Base-by-base conservation (phyloP, 305 asterid genomes). In the Plantago lanceolata region DNA sequence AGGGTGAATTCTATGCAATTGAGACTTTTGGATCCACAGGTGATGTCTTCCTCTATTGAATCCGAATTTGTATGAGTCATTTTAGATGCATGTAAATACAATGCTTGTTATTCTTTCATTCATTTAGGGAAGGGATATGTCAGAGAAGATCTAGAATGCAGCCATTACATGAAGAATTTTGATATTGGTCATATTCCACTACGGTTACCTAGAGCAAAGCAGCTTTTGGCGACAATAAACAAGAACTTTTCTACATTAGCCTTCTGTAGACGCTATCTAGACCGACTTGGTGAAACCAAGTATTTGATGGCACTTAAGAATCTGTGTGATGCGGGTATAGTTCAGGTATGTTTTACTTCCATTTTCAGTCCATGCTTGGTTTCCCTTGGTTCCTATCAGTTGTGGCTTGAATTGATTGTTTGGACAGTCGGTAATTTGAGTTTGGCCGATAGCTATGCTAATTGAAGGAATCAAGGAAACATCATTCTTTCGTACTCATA, bases 1-100 rank as follows among this genome's bases (percentile, higher is more conserved):
- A 93, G 85, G 97, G 99, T 64, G 99, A 93, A 74, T 82, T 87
- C 73, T 93, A 87, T 82, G 99, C 99, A 31, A 93, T 93, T 8
- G 97, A 93, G 78, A 93, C 99, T 60, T 93, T 93, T 52, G 97
- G 95, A 77, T 93, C 99, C 57, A 93, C 99, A 68, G 98, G 98
- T 89, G 70, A 51, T 53, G 19, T 57, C 44, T 58, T 73, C 4
- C 57, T 54, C 19, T 9, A 29, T 37, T 50, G 33, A 9, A 12
- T 16, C 16, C 17, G 35, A 21, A 18, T 19, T 44, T 53, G 56
- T 52, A 51, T 45, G 69, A 66, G 19, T 18, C 59, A n/a, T 49
- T 35, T 7, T 9, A 19, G 44, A 69, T 53, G 50, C 52, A 19
- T 26, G 19, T 24, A 56, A 48, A 37, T 29, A 15, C 50, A 14